A percentile compares a stretch with the other conserved stretches of the same genome.
These are phyloP conservation scores for Agaricus bisporus DNA, from an alignment of 768 basidiomycete species.

Conservation along the genomic window DNA sequence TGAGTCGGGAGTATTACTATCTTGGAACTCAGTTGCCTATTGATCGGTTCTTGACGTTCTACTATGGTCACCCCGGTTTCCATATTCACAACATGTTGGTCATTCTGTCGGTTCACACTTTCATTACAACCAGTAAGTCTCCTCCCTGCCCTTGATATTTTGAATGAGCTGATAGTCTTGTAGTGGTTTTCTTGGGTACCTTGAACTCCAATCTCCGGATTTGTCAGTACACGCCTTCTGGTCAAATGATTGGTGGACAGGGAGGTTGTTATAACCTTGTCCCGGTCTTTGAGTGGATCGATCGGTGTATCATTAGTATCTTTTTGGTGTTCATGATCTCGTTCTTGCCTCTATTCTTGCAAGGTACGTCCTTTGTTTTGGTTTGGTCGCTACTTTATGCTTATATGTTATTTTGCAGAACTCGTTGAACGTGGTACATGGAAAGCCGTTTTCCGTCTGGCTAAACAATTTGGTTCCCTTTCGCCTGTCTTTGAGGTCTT, in stretches of 20 bases:
- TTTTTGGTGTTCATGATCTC: conserved; percentile 98
- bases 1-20: conserved; percentile 98
- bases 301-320: conserved; percentile 94
- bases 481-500: conserved; percentile 98
- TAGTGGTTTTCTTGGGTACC: conserved; percentile 94
- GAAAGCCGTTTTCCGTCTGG: conserved; percentile 85
- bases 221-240: conserved; percentile 71
- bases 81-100: conserved; percentile 99
- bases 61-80: conserved; percentile 99
- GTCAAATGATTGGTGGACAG: conserved; percentile 71
- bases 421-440: conserved; percentile 92
- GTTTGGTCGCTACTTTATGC: not conserved
- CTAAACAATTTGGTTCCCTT: conserved; percentile 90
- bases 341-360: conserved; percentile 90
- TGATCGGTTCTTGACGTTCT: conserved; percentile 98
- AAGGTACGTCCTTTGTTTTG: conserved; percentile 49
- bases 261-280: conserved; percentile 90
- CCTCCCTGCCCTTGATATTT: not conserved
- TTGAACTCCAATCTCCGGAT: conserved; percentile 76
- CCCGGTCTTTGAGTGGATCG: conserved; percentile 94
- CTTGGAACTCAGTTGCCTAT: conserved; percentile 96
- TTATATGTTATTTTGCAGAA: conserved; percentile 45
- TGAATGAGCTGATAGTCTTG: not conserved
- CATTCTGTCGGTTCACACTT: conserved; percentile 93
- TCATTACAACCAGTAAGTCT: conserved; percentile 79